Base-by-base conservation (phyloP, 495 filamentous ascomycete species). In the Poronia punctata region DNA sequence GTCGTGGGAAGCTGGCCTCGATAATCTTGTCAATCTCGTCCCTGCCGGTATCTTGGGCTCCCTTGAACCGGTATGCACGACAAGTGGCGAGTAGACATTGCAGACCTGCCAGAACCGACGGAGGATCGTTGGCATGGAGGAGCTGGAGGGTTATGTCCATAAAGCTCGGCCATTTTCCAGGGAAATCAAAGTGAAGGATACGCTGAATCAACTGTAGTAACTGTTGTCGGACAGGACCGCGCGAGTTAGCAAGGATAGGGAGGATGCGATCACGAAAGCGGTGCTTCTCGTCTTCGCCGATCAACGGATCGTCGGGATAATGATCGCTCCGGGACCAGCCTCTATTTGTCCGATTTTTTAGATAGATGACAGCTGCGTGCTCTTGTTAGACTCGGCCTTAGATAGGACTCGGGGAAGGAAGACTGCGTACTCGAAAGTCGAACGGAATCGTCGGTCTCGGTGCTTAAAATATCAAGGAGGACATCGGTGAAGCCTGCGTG, bases 21-120 rank as follows among this genome's bases (percentile, higher is more conserved):
- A 95, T 82, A 46, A 98, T 95, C 63, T 85, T 92, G 57, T 96
- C 88, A 50, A 98, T 92, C 46, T 96, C 86, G 11, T 72, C 74
- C 50, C 88, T 64, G 57, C 80, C 87, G 27, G 88, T 85, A 34
- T 78, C 79, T 20, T 80, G 76, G 31, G 49, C 47, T 8, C 72
- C 67, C 71, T 95, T 96, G 71, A 93, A 98, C 48, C 92, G 71
- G 60, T 94, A 98, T 29, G 90, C 84, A 26, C 87, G 82, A 70
- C 88, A 96, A 51, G 96, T 83, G 24, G 89, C 86, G 47, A 96
- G 69, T 50, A 98, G 72, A 56, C 92, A 98, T 65, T 97, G 89
- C 43, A 97, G 66, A 38, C 93, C 92, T 6, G 92, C 88, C 54
- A 88, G 88, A 28, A 96, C 86, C 0, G 88, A 90, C 32, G 73